phyloP scores from a whole-genome alignment of 352 stramenopile genomes.

The Pythium brassicae region DNA sequence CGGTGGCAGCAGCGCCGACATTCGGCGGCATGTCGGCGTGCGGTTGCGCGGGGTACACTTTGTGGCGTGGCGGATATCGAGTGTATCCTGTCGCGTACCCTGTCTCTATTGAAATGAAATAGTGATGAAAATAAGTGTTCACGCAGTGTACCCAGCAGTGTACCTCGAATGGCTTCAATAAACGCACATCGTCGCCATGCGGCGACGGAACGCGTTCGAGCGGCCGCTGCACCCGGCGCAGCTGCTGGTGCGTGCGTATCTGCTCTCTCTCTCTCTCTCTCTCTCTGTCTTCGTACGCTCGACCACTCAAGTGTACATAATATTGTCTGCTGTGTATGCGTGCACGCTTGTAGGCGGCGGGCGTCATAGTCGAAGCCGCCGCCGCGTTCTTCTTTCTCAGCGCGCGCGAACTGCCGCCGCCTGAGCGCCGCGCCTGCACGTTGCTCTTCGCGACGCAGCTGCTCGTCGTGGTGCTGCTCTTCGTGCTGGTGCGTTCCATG shows the following conservation, averaged over 20 bases:
- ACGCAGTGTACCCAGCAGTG: too few relatives aligned
- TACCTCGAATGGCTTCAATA: too few relatives aligned
- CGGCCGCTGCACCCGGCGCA: conserved; percentile 34
- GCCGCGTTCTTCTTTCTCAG: conserved; percentile 43
- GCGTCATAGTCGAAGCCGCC: conserved; percentile 27
- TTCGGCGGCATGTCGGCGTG: neutral
- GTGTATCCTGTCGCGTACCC: too few relatives aligned
- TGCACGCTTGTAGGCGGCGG: conserved; percentile 25
- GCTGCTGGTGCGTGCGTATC: conserved; percentile 21
- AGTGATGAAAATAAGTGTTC: too few relatives aligned
- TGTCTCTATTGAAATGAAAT: too few relatives aligned
- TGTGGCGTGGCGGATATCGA: too few relatives aligned
- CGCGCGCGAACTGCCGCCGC: conserved; percentile 34
- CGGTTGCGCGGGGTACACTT: too few relatives aligned
- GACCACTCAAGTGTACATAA: too few relatives aligned
- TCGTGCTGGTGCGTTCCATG: conserved; percentile 16
- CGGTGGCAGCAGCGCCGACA: neutral
- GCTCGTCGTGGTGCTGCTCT: conserved; percentile 17
- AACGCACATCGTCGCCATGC: neutral
- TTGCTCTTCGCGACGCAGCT: conserved; percentile 46
- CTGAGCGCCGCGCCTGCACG: conserved; percentile 27
- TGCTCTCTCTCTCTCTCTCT: neutral
- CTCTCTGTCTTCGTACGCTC: neutral
- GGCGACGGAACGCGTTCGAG: conserved; percentile 45
- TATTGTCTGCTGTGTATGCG: neutral